Percentiles rank a stretch among this genome's conserved stretches.
Evolutionary conservation across 345 rosid genomes (phyloP).

Genomic region (Cardiospermum halicacabum): DNA sequence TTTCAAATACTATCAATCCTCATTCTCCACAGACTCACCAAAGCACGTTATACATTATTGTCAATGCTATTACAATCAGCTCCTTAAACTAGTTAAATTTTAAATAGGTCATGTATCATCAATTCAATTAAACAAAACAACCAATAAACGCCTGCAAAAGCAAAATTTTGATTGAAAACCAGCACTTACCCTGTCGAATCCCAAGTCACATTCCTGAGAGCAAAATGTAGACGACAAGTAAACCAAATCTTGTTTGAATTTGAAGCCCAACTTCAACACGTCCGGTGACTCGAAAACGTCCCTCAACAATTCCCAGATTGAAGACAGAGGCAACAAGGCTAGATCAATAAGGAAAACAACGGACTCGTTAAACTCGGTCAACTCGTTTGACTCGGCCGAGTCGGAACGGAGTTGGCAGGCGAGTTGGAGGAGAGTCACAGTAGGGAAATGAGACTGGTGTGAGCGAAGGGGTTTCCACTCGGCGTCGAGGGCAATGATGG

Average conservation of each 20-base stretch:
- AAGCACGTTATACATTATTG: background rate
- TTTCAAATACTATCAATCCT: background rate
- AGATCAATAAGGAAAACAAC: conserved; percentile 71
- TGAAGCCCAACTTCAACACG: conserved; percentile 72
- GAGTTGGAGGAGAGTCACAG: conserved; percentile 73
- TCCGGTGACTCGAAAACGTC: conserved; percentile 66
- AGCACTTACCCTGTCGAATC: conserved; percentile 58
- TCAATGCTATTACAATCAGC: background rate
- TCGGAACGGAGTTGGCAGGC: conserved; percentile 47
- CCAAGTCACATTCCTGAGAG: conserved; percentile 52
- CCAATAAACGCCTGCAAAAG: background rate
- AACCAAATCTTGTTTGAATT: conserved; percentile 80
- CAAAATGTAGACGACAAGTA: conserved; percentile 77
- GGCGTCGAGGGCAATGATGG: conserved; percentile 73
- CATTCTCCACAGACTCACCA: background rate
- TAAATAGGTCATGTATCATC: background rate
- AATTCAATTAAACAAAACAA: background rate
- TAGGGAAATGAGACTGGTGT: conserved; percentile 45
- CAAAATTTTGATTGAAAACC: background rate
- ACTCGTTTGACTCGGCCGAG: conserved; percentile 20
- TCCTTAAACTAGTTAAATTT: too few relatives aligned
- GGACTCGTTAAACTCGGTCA: conserved; percentile 30
- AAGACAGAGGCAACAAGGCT: conserved; percentile 42
- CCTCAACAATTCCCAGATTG: conserved; percentile 54
- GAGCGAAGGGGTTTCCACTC: conserved; percentile 74